phyloP scores from a whole-genome alignment of 1,139 yeast genomes.

The Pichia sp. region DNA sequence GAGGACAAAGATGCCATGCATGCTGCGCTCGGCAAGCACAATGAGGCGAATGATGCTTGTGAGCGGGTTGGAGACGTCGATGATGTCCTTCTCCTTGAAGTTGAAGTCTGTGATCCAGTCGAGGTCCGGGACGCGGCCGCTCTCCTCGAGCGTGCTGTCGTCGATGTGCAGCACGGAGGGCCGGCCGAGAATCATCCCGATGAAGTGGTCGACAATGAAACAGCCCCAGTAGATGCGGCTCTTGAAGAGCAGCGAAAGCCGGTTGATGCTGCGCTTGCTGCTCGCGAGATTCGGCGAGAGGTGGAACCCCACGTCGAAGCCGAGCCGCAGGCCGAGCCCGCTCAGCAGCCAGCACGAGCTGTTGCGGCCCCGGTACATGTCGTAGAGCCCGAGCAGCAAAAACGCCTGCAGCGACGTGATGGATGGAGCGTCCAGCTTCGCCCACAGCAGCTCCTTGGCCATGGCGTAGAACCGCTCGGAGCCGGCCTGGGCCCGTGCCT shows the following conservation, averaged over 20 bases:
- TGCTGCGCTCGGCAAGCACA: conserved; percentile 38
- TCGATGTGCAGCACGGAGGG: conserved; percentile 53
- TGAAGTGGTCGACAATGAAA: conserved; percentile 60
- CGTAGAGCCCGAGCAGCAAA: conserved; percentile 50
- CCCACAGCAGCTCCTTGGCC: conserved; percentile 32
- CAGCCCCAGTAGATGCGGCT: conserved; percentile 67
- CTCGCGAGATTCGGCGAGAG: conserved; percentile 44
- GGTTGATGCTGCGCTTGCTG: conserved; percentile 12
- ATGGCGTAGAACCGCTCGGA: conserved; percentile 47
- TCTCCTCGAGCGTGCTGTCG: conserved; percentile 51
- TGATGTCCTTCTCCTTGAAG: conserved; percentile 45
- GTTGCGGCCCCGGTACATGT: conserved; percentile 44
- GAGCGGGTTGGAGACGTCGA: conserved; percentile 26
- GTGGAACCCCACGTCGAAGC: conserved; percentile 63
- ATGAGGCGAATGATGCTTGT: conserved; percentile 36
- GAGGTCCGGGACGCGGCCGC: conserved; percentile 38
- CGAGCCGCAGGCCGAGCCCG: conserved; percentile 61
- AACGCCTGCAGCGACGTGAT: conserved; percentile 48
- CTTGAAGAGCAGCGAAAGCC: conserved; percentile 38
- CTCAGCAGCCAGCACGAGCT: conserved; percentile 60
- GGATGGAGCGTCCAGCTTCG: conserved; percentile 30
- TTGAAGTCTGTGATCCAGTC: conserved; percentile 51
- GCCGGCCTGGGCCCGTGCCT: conserved; percentile 11
- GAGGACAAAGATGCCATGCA: conserved; percentile 9
- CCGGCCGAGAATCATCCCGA: conserved; percentile 54